Percentiles rank a stretch among this genome's conserved stretches.
These are phyloP conservation scores for Aaosphaeria pasadenensis DNA, from an alignment of 2,329 filamentous ascomycete species.

Conservation along the genomic window DNA sequence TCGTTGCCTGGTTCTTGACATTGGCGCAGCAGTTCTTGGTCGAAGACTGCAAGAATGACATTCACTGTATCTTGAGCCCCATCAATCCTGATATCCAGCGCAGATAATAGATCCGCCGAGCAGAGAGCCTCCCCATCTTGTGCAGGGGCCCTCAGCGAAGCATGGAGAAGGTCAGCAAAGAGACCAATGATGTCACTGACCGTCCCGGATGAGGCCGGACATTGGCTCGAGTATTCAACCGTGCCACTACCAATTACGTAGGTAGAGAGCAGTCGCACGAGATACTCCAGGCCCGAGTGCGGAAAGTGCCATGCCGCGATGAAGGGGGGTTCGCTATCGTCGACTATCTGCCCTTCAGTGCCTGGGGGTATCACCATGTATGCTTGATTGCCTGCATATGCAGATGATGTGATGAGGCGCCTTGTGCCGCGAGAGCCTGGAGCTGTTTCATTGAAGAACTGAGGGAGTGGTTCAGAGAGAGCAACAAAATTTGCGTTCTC, in stretches of 20 bases:
- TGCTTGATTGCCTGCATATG: constrained; percentile 16
- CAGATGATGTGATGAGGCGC: constrained; percentile 17
- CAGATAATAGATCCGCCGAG: constrained; percentile 16
- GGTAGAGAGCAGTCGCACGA: constrained; percentile 73
- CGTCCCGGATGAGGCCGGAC: constrained; percentile 55
- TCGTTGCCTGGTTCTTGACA: constrained; percentile 55
- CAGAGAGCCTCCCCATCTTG: neutral
- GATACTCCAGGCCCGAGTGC: constrained; percentile 76
- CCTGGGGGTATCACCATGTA: constrained; percentile 63
- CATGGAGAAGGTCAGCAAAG: constrained; percentile 65
- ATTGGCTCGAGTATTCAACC: constrained; percentile 45
- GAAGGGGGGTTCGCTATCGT: constrained; percentile 67
- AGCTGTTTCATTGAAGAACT: constrained; percentile 50
- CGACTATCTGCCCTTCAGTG: constrained; percentile 70
- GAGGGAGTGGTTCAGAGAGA: constrained; percentile 60
- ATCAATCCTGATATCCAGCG: constrained; percentile 39
- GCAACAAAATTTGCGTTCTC: constrained; percentile 78
- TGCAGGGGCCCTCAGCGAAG: constrained; percentile 28
- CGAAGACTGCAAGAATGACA: constrained; percentile 81
- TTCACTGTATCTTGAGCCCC: constrained; percentile 71
- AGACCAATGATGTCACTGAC: constrained; percentile 72
- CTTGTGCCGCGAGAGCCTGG: constrained; percentile 20
- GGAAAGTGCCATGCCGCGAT: constrained; percentile 71
- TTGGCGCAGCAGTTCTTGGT: constrained; percentile 57
- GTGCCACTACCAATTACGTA: constrained; percentile 56